Evolutionary conservation across 2,329 filamentous ascomycete species (phyloP), one percentile per base, ranked within the genome.

Genomic region (Pestalotiopsis sp.): DNA sequence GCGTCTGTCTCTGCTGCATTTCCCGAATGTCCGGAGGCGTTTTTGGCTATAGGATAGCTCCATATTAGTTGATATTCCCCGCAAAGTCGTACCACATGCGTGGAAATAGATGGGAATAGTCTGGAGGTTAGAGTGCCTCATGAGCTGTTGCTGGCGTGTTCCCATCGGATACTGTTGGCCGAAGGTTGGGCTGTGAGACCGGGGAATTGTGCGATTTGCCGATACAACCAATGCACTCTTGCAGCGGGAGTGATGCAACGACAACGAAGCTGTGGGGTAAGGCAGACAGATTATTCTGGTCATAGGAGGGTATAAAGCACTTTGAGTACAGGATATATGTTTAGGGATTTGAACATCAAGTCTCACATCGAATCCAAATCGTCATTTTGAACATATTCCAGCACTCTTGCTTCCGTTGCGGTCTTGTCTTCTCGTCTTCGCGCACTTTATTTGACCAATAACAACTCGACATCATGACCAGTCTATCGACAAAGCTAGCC

Each of bases 401-500:
- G 12, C 14, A 36, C 6, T 27, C 23, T 27, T 59, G 23, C 57
- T 20, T n/a, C 17, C 45, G 9, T n/a, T 36, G 27, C 27, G 27
- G 4, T 27, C 27, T 49, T 2, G 14, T 25, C 27, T 31, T 12
- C 25, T 12, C 2, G 13, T 27, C 56, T 27, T 59, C 5, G 13
- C 56, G 20, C 56, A n/a, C 23, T 0, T 7, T 4, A 23, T 14
- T 9, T 45, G 39, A 25, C 58, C 58, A 17, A 39, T 27, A 25
- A 61, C 14, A 11, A 49, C 41, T 31, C 31, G 4, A 49, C 64
- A 72, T 38, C 45, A 83, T 83, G 80, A 81, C 79, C 1, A 77
- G 73, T 69, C 75, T 81, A 49, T 82, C 79, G n/a, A 79, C 77
- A 9, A 83, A 82, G 73, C 78, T 82, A 61, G 80, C 79, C 23